These are phyloP conservation scores for Euphorbia tirucalli DNA, from an alignment of 345 rosid species.

Conservation along the genomic window DNA sequence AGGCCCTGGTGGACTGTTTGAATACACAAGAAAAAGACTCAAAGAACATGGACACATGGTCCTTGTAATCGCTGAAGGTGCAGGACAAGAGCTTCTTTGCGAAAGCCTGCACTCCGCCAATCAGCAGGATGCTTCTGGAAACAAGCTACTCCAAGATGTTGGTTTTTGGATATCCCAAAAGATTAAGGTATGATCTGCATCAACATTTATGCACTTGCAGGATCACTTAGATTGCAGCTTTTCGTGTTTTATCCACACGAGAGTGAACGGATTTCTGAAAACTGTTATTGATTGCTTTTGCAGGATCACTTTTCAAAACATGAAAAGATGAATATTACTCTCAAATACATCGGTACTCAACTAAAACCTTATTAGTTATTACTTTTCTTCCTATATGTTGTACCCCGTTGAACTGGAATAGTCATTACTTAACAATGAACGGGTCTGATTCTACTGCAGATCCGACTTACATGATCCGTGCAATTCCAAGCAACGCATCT, in stretches of 20 bases:
- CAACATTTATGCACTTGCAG: background rate
- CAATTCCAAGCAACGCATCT: slow-evolving; percentile 25
- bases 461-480: slow-evolving; percentile 28
- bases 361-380: background rate
- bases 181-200: slow-evolving; percentile 40
- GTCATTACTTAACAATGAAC: no score
- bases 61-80: slow-evolving; percentile 62
- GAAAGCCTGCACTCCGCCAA: slow-evolving; percentile 18
- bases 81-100: slow-evolving; percentile 60
- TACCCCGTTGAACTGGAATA: background rate
- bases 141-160: slow-evolving; percentile 52
- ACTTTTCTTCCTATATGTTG: background rate
- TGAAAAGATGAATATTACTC: slow-evolving; percentile 18
- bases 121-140: slow-evolving; percentile 57
- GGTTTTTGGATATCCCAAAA: slow-evolving; percentile 56
- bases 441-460: slow-evolving; percentile 1
- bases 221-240: background rate
- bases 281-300: background rate
- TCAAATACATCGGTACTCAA: slow-evolving; percentile 24
- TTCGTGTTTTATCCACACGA: background rate
- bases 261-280: background rate
- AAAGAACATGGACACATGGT: slow-evolving; percentile 64
- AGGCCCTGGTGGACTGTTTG: slow-evolving; percentile 56
- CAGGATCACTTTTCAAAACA: slow-evolving; percentile 25
- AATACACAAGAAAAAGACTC: slow-evolving; percentile 40